phyloP scores from a whole-genome alignment of 2,329 filamentous ascomycete species.

The Aspergillus piperis region DNA sequence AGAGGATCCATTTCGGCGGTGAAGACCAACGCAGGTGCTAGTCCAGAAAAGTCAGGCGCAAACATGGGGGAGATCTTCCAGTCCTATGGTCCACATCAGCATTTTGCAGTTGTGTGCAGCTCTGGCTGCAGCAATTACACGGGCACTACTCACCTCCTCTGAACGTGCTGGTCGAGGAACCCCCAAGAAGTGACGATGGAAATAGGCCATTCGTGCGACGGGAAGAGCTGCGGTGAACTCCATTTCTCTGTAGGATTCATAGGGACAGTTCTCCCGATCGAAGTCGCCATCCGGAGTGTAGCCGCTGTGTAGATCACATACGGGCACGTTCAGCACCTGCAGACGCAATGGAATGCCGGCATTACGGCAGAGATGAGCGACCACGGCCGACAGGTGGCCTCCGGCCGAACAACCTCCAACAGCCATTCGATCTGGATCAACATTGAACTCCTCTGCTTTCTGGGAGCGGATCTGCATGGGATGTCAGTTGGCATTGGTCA shows the following conservation, averaged over 20 bases:
- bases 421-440: conserved; percentile 37
- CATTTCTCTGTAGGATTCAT: conserved; percentile 44
- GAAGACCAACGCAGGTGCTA: conserved; percentile 43
- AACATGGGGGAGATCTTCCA: conserved; percentile 48
- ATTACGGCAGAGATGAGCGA: conserved; percentile 43
- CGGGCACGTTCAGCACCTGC: conserved; percentile 42
- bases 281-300: conserved; percentile 41
- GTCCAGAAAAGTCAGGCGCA: conserved; percentile 34
- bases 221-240: conserved; percentile 39
- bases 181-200: conserved; percentile 42
- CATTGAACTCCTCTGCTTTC: conserved; percentile 36
- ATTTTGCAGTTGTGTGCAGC: neutral
- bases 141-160: conserved; percentile 32
- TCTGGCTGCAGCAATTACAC: neutral
- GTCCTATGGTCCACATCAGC: conserved; percentile 31
- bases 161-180: conserved; percentile 38
- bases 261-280: conserved; percentile 38
- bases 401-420: conserved; percentile 46
- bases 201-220: conserved; percentile 42
- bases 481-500: conserved; percentile 8
- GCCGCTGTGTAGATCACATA: conserved; percentile 37
- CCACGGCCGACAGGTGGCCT: conserved; percentile 42
- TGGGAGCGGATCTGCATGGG: conserved; percentile 31
- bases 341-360: conserved; percentile 37
- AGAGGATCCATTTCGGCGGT: conserved; percentile 46